These are phyloP conservation scores for Keqinozyma sinolaborantium DNA, from an alignment of 1,139 yeast species.

Conservation along the genomic window DNA sequence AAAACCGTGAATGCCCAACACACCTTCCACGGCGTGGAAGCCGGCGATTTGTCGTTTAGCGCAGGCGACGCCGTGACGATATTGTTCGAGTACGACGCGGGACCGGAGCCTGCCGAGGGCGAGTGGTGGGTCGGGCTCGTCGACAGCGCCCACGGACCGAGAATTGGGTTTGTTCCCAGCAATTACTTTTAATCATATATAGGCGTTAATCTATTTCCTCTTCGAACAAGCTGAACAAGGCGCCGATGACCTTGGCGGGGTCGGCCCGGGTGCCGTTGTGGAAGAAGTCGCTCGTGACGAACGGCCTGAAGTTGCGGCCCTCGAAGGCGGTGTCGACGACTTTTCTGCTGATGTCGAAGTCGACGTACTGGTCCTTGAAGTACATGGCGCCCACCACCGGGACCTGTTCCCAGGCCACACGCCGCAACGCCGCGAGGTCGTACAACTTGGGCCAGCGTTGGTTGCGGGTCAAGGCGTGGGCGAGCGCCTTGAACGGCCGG, in stretches of 20 bases:
- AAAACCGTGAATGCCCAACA: constrained; percentile 19
- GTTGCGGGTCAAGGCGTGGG: constrained; percentile 37
- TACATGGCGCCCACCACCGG: constrained; percentile 53
- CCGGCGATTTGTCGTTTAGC: constrained; percentile 40
- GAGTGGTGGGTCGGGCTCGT: constrained; percentile 37
- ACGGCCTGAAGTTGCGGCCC: constrained; percentile 32
- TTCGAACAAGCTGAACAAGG: constrained; percentile 38
- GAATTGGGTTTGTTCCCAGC: constrained; percentile 42
- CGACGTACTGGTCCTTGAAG: constrained; percentile 52
- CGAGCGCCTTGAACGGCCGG: constrained; percentile 35
- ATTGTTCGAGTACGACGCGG: constrained; percentile 27
- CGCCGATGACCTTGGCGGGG: constrained; percentile 37
- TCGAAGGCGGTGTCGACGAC: constrained; percentile 28
- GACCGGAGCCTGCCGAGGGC: constrained; percentile 16
- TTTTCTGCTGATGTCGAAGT: constrained; percentile 36
- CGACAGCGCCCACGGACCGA: constrained; percentile 9
- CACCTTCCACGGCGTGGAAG: constrained; percentile 28
- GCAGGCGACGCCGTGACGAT: constrained; percentile 34
- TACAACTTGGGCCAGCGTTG: constrained; percentile 42
- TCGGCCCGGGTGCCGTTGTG: constrained; percentile 50
- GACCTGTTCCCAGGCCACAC: constrained; percentile 28
- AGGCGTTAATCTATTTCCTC: constrained; percentile 36
- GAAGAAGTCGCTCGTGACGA: constrained; percentile 48
- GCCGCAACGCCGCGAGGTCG: constrained; percentile 25
- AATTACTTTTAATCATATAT: constrained; percentile 19